These are phyloP conservation scores for Cladosporium austrohemisphaericum DNA, from an alignment of 2,329 filamentous ascomycete genomes.

Conservation along the genomic window DNA sequence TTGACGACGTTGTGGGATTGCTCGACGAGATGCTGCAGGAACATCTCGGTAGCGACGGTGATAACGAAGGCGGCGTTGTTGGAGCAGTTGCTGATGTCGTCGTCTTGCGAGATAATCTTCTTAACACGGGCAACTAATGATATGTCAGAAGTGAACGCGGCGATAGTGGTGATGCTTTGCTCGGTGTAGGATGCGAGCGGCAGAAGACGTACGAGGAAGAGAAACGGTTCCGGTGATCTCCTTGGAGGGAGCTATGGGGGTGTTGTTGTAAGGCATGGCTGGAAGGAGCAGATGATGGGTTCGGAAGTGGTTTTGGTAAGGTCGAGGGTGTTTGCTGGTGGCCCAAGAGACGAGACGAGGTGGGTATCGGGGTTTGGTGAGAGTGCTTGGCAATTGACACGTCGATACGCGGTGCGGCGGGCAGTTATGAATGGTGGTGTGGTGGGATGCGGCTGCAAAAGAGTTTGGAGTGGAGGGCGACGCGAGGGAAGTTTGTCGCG, in stretches of 20 bases:
- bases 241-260: conserved; percentile 72
- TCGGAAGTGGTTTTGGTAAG: background rate
- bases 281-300: background rate
- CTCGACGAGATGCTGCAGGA: conserved; percentile 84
- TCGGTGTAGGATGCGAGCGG: background rate
- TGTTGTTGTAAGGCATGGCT: conserved; percentile 84
- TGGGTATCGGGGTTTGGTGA: background rate
- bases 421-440: background rate
- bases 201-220: conserved; percentile 66
- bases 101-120: conserved; percentile 87
- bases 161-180: conserved; percentile 19
- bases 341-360: too few relatives aligned
- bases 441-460: background rate
- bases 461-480: conserved; percentile 2
- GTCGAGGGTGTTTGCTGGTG: too few relatives aligned
- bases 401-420: conserved; percentile 5
- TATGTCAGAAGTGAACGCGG: background rate
- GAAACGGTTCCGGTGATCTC: conserved; percentile 82
- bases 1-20: conserved; percentile 86
- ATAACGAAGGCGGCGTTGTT: conserved; percentile 94
- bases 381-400: background rate
- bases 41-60: conserved; percentile 90
- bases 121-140: conserved; percentile 82
- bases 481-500: background rate
- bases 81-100: conserved; percentile 79